Evolutionary conservation across 495 filamentous ascomycete genomes (phyloP).

Genomic region (Hypoxylon fragiforme): DNA sequence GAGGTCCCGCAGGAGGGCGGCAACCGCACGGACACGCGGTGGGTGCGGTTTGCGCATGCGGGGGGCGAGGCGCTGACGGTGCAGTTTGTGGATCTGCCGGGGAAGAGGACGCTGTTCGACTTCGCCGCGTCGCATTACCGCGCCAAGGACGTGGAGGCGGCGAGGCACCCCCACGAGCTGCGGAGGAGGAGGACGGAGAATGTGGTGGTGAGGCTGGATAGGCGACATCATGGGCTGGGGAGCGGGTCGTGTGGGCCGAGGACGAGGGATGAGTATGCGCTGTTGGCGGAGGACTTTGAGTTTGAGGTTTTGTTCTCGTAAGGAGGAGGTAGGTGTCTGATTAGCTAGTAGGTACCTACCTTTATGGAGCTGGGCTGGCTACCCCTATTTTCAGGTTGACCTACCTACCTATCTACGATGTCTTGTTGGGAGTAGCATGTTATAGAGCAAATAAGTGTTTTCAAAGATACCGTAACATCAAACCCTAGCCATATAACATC

Average conservation of each 20-base stretch:
- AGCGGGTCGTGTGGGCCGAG: slow-evolving; percentile 65
- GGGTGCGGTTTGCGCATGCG: slow-evolving; percentile 48
- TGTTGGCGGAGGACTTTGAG: slow-evolving; percentile 36
- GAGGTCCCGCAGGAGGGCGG: slow-evolving; percentile 67
- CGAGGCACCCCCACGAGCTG: slow-evolving; percentile 63
- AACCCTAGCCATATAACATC: too few species aligned
- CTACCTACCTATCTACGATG: too few species aligned
- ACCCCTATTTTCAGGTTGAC: too few species aligned
- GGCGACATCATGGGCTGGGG: slow-evolving; percentile 57
- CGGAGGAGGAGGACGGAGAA: slow-evolving; percentile 48
- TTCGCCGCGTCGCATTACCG: slow-evolving; percentile 58
- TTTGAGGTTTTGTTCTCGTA: slow-evolving; percentile 32
- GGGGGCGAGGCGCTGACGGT: slow-evolving; percentile 43
- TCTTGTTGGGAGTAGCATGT: too few species aligned
- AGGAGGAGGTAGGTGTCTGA: too few species aligned
- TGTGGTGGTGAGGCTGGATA: slow-evolving; percentile 61
- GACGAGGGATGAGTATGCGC: slow-evolving; percentile 55
- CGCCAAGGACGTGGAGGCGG: slow-evolving; percentile 52
- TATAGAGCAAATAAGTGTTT: too few species aligned
- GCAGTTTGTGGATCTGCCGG: slow-evolving; percentile 29
- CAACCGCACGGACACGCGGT: slow-evolving; percentile 62
- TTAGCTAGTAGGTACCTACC: too few species aligned
- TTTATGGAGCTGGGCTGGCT: too few species aligned
- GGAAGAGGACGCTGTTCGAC: slow-evolving; percentile 48
- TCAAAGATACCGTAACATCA: too few species aligned